Evolutionary conservation across 75 land plant genomes (phyloP), one percentile per base, ranked within the genome.

Genomic region (Picea sitchensis): DNA sequence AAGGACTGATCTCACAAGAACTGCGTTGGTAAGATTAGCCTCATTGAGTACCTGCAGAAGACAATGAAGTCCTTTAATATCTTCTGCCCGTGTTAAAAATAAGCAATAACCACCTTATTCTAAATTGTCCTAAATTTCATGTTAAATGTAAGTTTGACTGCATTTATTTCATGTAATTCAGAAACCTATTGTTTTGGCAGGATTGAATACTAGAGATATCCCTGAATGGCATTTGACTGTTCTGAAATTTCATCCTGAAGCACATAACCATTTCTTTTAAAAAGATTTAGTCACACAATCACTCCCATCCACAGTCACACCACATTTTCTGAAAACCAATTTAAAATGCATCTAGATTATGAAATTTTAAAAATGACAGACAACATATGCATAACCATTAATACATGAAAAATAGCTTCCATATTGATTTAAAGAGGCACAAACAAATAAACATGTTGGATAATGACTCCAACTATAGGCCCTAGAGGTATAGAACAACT

Each of bases 21-120:
- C 89, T 21, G 99, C 99, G 88, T 98, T 93, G 78, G 94, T 93
- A 38, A 98, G 83, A 87, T 95, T 91, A 23, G 98, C 99, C 81
- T 98, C 99, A 79, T 98, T 98, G 20, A 98, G 88, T 8, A 98
- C 99, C 99, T 98, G 84, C 61, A 69, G 21, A 76, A 7, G n/a
- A 44, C 26, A 18, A 76, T 41, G 5, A 56, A 51, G 12, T 51
- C 56, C 56, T 51, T 51, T 2, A 71, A 71, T n/a, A 26, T 71
- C 56, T 71, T 8, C 51, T 71, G 26, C 0, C 44, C 23, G 2
- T 9, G 51, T n/a, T 44, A 71, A 21, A 71, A 71, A 71, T 3
- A 71, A 41, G 11, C 54, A 71, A 71, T 67, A 67, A 34, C 20
- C 71, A 67, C 4, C 15, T 34, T 32, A 67, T 67, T 34, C 56